These are phyloP conservation scores for Phlebopus sp. DNA, from an alignment of 1,284 basidiomycete genomes.

Conservation along the genomic window DNA sequence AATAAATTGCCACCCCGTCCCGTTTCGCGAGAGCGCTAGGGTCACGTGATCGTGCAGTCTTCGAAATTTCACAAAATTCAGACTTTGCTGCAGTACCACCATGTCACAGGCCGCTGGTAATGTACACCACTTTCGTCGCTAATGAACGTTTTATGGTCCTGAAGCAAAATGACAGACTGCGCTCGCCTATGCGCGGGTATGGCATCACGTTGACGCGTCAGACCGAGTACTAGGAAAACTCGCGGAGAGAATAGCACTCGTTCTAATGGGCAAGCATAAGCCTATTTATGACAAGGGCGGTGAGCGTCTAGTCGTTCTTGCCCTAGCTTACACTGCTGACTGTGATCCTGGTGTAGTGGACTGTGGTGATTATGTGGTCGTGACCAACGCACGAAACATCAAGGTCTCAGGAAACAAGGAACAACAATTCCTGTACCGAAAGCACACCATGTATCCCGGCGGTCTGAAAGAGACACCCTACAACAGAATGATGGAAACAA, in stretches of 20 bases:
- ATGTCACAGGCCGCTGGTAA: slow-evolving; percentile 71
- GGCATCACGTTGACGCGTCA: slow-evolving; percentile 94
- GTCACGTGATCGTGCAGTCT: neutral
- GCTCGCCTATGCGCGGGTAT: slow-evolving; percentile 89
- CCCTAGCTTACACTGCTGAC: neutral
- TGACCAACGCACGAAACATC: slow-evolving; percentile 86
- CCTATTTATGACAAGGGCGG: slow-evolving; percentile 93
- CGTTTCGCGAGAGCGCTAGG: no score
- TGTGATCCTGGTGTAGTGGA: slow-evolving; percentile 56
- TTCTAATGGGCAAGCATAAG: slow-evolving; percentile 99
- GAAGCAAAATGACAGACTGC: slow-evolving; percentile 62
- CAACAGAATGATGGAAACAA: slow-evolving; percentile 75
- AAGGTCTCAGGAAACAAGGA: slow-evolving; percentile 90
- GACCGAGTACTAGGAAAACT: slow-evolving; percentile 91
- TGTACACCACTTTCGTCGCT: slow-evolving; percentile 37
- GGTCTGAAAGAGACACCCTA: slow-evolving; percentile 91
- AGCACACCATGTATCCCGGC: slow-evolving; percentile 92
- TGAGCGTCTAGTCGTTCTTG: slow-evolving; percentile 36
- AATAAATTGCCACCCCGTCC: no score
- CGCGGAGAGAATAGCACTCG: slow-evolving; percentile 89
- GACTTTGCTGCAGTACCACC: neutral
- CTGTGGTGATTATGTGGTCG: slow-evolving; percentile 96
- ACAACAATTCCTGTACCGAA: slow-evolving; percentile 84
- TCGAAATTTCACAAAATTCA: neutral
- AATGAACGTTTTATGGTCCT: neutral